Percentiles rank a stretch among this genome's conserved stretches.
Conservation (phyloP, 345 rosid species). For the Ceriops tagal region DNA sequence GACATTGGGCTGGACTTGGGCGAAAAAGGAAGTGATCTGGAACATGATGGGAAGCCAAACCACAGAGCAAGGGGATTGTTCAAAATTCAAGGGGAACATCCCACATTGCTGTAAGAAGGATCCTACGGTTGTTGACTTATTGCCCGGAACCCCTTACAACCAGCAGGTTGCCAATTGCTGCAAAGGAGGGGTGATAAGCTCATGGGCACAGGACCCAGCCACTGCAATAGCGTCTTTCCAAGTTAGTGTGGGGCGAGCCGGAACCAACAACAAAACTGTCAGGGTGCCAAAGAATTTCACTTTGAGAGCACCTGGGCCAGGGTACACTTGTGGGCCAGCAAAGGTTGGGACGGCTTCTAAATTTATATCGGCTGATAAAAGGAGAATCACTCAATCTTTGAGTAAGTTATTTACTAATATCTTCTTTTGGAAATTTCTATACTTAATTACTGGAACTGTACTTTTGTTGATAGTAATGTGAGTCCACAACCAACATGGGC, state of each 20-base stretch:
- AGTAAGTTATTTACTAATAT: neutral
- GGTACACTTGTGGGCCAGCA: constrained; percentile 8
- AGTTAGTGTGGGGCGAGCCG: constrained; percentile 6
- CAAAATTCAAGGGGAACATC: constrained; percentile 2
- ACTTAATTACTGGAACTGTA: neutral
- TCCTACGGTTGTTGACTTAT: constrained; percentile 3
- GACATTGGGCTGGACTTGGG: constrained; percentile 7
- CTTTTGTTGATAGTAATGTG: too few species aligned
- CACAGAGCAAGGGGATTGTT: constrained; percentile 8
- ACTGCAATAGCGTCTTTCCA: constrained; percentile 1
- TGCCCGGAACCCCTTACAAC: constrained; percentile 12
- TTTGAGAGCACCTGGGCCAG: constrained; percentile 8
- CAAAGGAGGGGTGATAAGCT: constrained; percentile 6
- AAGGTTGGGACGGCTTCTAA: neutral
- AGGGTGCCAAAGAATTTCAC: constrained; percentile 13
- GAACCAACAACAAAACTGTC: constrained; percentile 10
- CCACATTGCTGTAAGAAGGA: constrained; percentile 11
- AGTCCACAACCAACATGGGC: neutral
- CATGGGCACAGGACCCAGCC: neutral
- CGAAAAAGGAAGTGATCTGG: constrained; percentile 7
- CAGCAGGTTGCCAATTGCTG: constrained; percentile 8
- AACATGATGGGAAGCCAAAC: constrained; percentile 3
- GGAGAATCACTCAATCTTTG: constrained; percentile 5
- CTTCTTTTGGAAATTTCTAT: neutral
- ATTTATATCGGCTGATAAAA: neutral